Conservation (phyloP, 768 basidiomycete genomes). For the Postia placenta region DNA sequence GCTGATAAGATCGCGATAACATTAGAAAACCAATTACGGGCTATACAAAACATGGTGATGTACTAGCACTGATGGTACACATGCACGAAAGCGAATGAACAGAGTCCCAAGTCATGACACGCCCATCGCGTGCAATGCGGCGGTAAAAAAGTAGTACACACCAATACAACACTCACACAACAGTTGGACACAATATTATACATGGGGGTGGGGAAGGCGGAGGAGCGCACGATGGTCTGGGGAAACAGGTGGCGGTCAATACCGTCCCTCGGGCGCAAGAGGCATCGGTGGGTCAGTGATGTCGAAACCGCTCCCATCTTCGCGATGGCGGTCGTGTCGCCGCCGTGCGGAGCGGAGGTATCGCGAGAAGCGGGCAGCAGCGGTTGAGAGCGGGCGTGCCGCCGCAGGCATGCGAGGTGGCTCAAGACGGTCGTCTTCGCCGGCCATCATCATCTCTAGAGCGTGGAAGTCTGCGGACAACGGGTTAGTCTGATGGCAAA, state of each 20-base stretch:
- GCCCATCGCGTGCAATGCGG: not conserved
- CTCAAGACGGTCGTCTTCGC: conserved; percentile 15
- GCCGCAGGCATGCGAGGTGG: conserved; percentile 12
- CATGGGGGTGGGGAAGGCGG: too few relatives aligned
- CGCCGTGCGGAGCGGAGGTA: conserved; percentile 27
- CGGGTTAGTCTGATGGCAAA: not conserved
- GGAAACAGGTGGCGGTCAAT: too few relatives aligned
- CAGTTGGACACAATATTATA: too few relatives aligned
- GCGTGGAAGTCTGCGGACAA: conserved; percentile 26
- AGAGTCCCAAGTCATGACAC: not conserved
- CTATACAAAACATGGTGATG: not conserved
- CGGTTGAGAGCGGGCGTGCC: conserved; percentile 15
- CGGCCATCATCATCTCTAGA: conserved; percentile 27
- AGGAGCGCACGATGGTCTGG: not conserved
- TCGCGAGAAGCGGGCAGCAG: conserved; percentile 26
- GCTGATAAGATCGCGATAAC: too few relatives aligned
- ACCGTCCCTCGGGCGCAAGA: conserved; percentile 13
- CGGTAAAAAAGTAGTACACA: not conserved
- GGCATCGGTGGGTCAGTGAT: conserved; percentile 20
- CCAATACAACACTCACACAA: not conserved
- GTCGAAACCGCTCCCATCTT: conserved; percentile 17
- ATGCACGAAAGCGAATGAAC: not conserved
- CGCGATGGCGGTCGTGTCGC: conserved; percentile 14
- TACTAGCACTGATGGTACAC: not conserved
- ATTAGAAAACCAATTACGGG: not conserved